Base-by-base conservation (phyloP, 169 alveolate genomes). In the Plasmodium gaboni region DNA sequence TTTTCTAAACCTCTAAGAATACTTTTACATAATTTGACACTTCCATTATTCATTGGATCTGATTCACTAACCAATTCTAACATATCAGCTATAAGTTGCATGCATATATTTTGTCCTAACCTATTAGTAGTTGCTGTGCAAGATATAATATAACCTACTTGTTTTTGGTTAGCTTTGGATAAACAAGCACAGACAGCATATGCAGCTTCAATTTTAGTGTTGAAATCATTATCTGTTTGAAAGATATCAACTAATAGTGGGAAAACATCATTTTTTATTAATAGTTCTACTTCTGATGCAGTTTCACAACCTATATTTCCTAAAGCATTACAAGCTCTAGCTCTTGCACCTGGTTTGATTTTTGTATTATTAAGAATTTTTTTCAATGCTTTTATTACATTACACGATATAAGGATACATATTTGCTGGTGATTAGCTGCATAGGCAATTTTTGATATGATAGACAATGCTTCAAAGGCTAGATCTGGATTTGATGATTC, bases 271-370 rank as follows among this genome's bases (percentile, higher is more conserved):
- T 93, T 76, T 87, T 94, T 95, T 44, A 96, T 94, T 70, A 96
- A 74, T 50, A 92, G 80, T 74, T 94, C 96, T 70, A 94, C 95
- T 73, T 94, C 96, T 53, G 92, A 72, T 53, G 95, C 95, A 9
- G 98, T 93, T 88, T 96, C 98, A 86, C 97, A 96, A 17, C 96
- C 98, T 74, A 96, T 83, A 89, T 96, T 96, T 38, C 98, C 98
- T 28, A 96, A 94, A 24, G 96, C 93, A 88, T 96, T 96, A 85
- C 97, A 94, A n/a, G 97, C 96, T 48, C 98, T 89, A 67, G 98
- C 96, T 88, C 95, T 80, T 26, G 95, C 94, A 69, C 89, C 86
- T 44, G 96, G 91, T 74, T 93, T 89, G 46, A 95, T 88, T 28
- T 78, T 89, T 26, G 97, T 95, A 89, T 95, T 94, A 64, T 92